These are phyloP conservation scores for Colletotrichum siamense DNA, from an alignment of 2,329 filamentous ascomycete genomes.

Conservation along the genomic window DNA sequence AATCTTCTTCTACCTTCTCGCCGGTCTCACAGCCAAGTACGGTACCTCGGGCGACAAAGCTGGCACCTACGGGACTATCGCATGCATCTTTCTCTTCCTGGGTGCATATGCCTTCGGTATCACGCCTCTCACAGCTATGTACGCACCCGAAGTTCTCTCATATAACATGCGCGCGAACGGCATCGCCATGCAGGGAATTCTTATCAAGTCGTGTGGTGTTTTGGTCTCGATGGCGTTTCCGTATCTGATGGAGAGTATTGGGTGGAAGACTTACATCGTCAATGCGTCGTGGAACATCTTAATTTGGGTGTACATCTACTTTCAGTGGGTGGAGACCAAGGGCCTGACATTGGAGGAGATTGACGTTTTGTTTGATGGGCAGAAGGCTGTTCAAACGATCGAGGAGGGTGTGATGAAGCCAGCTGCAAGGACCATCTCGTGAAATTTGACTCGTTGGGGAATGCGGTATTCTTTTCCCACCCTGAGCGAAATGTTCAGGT, in stretches of 20 bases:
- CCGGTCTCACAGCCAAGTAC: not conserved
- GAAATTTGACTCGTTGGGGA: not conserved
- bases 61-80: conserved; percentile 23
- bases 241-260: conserved; percentile 17
- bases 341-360: conserved; percentile 23
- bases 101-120: conserved; percentile 13
- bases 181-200: conserved; percentile 19
- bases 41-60: not conserved
- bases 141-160: conserved; percentile 19
- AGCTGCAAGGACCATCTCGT: not conserved
- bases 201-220: conserved; percentile 10
- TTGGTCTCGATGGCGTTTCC: conserved; percentile 16
- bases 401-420: not conserved
- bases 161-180: conserved; percentile 22
- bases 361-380: conserved; percentile 18
- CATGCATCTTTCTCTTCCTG: conserved; percentile 12
- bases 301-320: conserved; percentile 26
- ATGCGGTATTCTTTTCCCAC: too few relatives aligned
- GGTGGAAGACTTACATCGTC: conserved; percentile 25
- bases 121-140: conserved; percentile 18
- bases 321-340: conserved; percentile 33
- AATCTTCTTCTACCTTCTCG: not conserved
- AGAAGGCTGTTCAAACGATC: not conserved
- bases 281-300: conserved; percentile 13
- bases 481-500: too few relatives aligned